A percentile compares a stretch with the other conserved stretches of the same genome.
Evolutionary conservation across 176 grass and related monocot species (phyloP).

Genomic region (Guadua angustifolia): DNA sequence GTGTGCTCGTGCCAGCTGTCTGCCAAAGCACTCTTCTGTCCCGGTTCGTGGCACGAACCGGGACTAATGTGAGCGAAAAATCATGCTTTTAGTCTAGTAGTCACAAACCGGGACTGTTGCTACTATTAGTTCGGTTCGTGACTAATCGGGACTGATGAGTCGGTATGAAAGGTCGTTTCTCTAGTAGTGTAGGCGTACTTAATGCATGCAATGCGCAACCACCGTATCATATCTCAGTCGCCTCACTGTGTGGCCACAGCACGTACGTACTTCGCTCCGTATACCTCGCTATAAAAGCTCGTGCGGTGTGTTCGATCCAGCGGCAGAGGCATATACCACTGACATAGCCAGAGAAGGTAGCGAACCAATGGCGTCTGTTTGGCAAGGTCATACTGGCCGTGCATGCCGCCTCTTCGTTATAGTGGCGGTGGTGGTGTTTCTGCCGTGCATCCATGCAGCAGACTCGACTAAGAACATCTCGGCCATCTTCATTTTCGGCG

Average conservation of each 20-base stretch:
- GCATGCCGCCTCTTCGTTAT: neutral
- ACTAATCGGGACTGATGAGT: no score
- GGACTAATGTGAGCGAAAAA: no score
- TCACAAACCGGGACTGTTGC: no score
- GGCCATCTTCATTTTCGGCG: constrained; percentile 51
- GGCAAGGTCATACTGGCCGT: neutral
- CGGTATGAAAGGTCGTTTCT: no score
- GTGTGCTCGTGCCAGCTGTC: no score
- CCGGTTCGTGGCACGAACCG: no score
- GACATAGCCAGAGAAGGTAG: neutral
- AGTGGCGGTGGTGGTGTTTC: no score
- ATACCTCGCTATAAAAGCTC: constrained; percentile 34
- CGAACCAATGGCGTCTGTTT: neutral
- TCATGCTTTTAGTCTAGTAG: no score
- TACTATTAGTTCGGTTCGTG: no score
- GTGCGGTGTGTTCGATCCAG: neutral
- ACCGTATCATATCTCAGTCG: constrained; percentile 3
- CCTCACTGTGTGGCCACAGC: neutral
- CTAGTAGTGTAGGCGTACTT: no score
- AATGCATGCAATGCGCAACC: constrained; percentile 35
- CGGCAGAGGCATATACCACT: neutral
- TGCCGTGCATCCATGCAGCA: neutral
- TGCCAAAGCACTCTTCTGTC: no score
- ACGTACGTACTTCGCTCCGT: neutral
- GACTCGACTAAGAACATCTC: neutral